phyloP scores from a whole-genome alignment of 1,284 basidiomycete genomes.

The Sporisorium iseilematis-ciliati region DNA sequence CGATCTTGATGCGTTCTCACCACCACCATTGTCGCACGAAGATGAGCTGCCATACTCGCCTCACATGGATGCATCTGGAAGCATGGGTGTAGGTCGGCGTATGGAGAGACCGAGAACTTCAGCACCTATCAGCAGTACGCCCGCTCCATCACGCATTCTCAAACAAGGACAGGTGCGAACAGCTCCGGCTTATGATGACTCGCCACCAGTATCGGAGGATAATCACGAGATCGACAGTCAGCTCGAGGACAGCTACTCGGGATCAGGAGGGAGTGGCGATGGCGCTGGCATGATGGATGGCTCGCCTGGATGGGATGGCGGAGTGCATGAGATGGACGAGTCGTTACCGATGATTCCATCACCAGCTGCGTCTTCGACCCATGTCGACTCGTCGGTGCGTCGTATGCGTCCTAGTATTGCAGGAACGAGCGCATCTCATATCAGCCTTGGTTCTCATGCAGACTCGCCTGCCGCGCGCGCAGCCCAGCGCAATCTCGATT shows the following conservation, averaged over 20 bases:
- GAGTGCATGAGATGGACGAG: conserved; percentile 12
- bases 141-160: conserved; percentile 31
- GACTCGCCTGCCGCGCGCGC: conserved; percentile 46
- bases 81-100: conserved; percentile 31
- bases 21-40: conserved; percentile 6
- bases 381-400: conserved; percentile 26
- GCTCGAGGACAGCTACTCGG: conserved; percentile 20
- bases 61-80: conserved; percentile 29
- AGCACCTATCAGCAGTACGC: conserved; percentile 47
- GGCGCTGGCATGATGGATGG: conserved; percentile 11
- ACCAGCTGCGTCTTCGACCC: conserved; percentile 29
- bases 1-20: conserved; percentile 5
- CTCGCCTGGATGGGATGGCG: conserved; percentile 20
- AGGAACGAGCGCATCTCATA: conserved; percentile 25
- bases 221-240: conserved; percentile 30
- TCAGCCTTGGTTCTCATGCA: conserved; percentile 24
- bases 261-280: conserved; percentile 15
- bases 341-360: conserved; percentile 40
- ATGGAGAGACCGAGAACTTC: conserved; percentile 16
- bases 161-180: conserved; percentile 8
- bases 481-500: conserved; percentile 31
- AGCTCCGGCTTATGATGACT: background rate
- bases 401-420: conserved; percentile 34
- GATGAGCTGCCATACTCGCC: conserved; percentile 8
- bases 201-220: conserved; percentile 8